phyloP scores from a whole-genome alignment of 2,329 filamentous ascomycete genomes.

The Cytospora mali region DNA sequence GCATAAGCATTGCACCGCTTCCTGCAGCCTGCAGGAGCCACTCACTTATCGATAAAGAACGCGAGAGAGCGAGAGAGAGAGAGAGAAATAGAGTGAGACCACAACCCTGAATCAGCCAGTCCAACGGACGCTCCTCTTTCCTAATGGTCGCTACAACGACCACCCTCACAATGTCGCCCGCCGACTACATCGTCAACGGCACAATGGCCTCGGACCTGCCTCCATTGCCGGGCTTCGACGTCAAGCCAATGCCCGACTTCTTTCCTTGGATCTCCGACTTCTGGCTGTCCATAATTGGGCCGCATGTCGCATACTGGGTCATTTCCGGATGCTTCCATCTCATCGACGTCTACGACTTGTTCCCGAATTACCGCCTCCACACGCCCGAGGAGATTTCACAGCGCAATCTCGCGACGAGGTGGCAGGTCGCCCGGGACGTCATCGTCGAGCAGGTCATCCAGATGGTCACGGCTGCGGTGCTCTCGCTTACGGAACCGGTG shows the following conservation, averaged over 20 bases:
- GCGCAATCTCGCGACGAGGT: slow-evolving; percentile 83
- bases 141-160: slow-evolving; percentile 47
- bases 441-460: slow-evolving; percentile 91
- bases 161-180: slow-evolving; percentile 43
- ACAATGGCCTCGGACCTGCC: slow-evolving; percentile 68
- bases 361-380: slow-evolving; percentile 89
- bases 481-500: slow-evolving; percentile 72
- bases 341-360: slow-evolving; percentile 83
- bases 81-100: too few species aligned
- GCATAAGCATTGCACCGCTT: not conserved
- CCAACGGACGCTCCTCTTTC: slow-evolving; percentile 8
- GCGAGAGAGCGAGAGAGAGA: too few species aligned
- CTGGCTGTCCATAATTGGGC: slow-evolving; percentile 73
- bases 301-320: slow-evolving; percentile 85
- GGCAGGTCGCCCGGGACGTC: slow-evolving; percentile 87
- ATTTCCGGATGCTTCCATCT: slow-evolving; percentile 85
- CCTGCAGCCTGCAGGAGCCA: not conserved
- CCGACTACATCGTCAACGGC: slow-evolving; percentile 52
- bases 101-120: slow-evolving; percentile 6
- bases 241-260: slow-evolving; percentile 70
- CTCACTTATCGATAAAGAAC: slow-evolving; percentile 26
- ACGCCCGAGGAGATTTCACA: slow-evolving; percentile 89
- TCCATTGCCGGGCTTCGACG: slow-evolving; percentile 80
- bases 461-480: slow-evolving; percentile 66
- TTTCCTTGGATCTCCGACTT: slow-evolving; percentile 80